A percentile compares a stretch with the other conserved stretches of the same genome.
phyloP scores from a whole-genome alignment of 805 yeast genomes.

The Candida insectorum region DNA sequence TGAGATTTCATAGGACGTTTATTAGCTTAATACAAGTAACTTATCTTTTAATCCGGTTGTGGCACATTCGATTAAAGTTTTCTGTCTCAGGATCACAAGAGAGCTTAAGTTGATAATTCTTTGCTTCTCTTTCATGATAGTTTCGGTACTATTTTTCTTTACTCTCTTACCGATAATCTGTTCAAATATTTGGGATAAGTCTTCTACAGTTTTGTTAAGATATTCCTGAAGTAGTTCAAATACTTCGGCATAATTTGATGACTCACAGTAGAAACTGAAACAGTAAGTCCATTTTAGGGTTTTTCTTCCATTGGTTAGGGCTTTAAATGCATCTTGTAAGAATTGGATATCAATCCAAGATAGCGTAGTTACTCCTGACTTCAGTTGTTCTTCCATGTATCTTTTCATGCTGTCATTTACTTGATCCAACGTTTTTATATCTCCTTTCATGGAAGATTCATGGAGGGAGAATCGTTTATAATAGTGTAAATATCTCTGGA shows the following conservation, averaged over 20 bases:
- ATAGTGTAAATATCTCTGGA: constrained; percentile 70
- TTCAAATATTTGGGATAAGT: constrained; percentile 59
- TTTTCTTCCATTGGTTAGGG: constrained; percentile 64
- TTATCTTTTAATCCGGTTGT: constrained; percentile 38
- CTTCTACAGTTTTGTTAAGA: constrained; percentile 65
- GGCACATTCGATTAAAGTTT: constrained; percentile 42
- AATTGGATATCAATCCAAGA: constrained; percentile 91
- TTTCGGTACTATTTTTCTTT: constrained; percentile 19
- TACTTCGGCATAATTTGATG: constrained; percentile 52
- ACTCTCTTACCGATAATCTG: constrained; percentile 28
- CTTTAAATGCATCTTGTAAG: constrained; percentile 66
- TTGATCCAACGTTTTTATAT: constrained; percentile 56
- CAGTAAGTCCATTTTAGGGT: constrained; percentile 91
- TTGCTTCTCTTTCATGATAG: constrained; percentile 34
- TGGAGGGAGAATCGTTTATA: constrained; percentile 74
- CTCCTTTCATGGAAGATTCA: constrained; percentile 72
- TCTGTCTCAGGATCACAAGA: constrained; percentile 39
- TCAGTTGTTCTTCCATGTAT: constrained; percentile 49
- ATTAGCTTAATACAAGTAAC: too few species aligned
- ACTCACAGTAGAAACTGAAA: constrained; percentile 62
- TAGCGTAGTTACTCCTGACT: constrained; percentile 21
- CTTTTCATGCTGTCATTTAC: constrained; percentile 62
- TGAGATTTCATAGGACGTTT: too few species aligned
- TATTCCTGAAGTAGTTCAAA: constrained; percentile 71
- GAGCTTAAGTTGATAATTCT: constrained; percentile 42